These are phyloP conservation scores for Hemisphaericaspora xylanilytica DNA, from an alignment of 1,139 yeast genomes.

Conservation along the genomic window DNA sequence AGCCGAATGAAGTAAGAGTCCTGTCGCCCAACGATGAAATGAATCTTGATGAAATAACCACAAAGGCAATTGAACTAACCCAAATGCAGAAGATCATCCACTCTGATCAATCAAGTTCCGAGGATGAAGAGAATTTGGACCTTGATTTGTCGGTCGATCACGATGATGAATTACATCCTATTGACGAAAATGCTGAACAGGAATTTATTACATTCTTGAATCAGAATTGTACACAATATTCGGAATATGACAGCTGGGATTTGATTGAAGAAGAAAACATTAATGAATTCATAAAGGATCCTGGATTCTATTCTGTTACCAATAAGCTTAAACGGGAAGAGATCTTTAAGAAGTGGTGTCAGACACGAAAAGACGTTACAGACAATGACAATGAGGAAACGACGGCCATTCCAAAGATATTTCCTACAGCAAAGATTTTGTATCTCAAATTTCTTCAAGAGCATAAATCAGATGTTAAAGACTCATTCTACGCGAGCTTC, in stretches of 20 bases:
- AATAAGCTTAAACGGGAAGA: constrained; percentile 21
- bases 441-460: constrained; percentile 29
- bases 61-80: constrained; percentile 6
- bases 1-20: constrained; percentile 7
- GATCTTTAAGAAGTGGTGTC: constrained; percentile 35
- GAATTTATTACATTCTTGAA: constrained; percentile 28
- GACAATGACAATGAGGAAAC: constrained; percentile 4
- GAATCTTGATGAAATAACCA: constrained; percentile 8
- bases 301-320: constrained; percentile 30
- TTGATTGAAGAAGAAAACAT: constrained; percentile 39
- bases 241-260: constrained; percentile 39
- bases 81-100: constrained; percentile 4
- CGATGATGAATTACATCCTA: no score
- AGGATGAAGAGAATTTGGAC: constrained; percentile 11
- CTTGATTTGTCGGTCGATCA: constrained; percentile 20
- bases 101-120: constrained; percentile 6
- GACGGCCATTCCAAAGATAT: constrained; percentile 11
- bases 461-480: constrained; percentile 30
- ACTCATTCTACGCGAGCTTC: constrained; percentile 29
- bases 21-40: constrained; percentile 1
- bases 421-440: constrained; percentile 27
- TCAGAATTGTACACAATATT: constrained; percentile 22
- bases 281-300: constrained; percentile 25
- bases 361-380: constrained; percentile 6
- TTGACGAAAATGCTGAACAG: constrained; percentile 1